Percentiles rank a stretch among this genome's conserved stretches.
phyloP scores from a whole-genome alignment of 306 rosid genomes.

The Citrullus amarus region DNA sequence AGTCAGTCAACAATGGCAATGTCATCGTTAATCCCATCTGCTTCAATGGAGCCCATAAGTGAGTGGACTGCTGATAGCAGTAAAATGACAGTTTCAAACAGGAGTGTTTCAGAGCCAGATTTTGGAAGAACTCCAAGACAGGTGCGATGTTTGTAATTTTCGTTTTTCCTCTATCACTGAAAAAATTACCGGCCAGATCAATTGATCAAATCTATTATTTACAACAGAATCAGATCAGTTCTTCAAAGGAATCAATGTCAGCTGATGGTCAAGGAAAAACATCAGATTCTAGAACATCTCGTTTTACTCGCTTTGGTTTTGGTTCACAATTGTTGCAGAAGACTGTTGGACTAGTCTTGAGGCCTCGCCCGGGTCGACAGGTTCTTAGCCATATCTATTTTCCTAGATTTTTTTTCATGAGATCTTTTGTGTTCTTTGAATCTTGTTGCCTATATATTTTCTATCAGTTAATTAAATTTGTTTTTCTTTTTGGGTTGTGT shows the following conservation, averaged over 20 bases:
- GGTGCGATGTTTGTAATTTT: conserved; percentile 7
- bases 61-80: conserved; percentile 53
- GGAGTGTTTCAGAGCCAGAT: conserved; percentile 96
- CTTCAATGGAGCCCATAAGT: conserved; percentile 73
- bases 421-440: background rate
- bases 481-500: background rate
- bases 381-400: conserved; percentile 21
- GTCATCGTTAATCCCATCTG: conserved; percentile 76
- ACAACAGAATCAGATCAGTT: conserved; percentile 20
- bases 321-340: conserved; percentile 68
- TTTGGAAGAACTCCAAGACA: conserved; percentile 59
- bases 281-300: conserved; percentile 46
- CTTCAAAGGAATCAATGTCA: conserved; percentile 36
- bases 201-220: conserved; percentile 3
- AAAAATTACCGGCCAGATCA: background rate
- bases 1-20: conserved; percentile 85
- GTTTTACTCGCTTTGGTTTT: conserved; percentile 68
- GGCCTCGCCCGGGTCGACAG: conserved; percentile 69
- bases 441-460: background rate
- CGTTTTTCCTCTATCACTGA: background rate
- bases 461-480: background rate
- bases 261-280: conserved; percentile 46
- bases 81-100: conserved; percentile 45
- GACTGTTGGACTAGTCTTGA: conserved; percentile 59
- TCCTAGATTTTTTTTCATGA: background rate